Base-by-base conservation (phyloP, 495 filamentous ascomycete species). In the Penicillium arizonense region DNA sequence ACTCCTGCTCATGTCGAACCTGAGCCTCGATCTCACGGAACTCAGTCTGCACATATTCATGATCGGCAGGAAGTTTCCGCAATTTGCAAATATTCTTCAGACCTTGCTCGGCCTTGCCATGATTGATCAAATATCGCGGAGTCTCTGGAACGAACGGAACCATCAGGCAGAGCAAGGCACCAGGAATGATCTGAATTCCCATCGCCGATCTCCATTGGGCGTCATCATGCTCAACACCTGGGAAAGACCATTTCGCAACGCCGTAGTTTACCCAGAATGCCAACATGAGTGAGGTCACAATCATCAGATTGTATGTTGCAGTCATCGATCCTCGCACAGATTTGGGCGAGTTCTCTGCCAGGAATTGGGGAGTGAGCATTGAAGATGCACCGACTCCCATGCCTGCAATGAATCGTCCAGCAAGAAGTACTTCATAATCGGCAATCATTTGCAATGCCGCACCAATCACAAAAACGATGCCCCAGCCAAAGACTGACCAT, bases 401-500 rank as follows among this genome's bases (percentile, higher is more conserved):
- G 14, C 78, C 77, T 16, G 88, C 89, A 50, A 62, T 56, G 51
- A 62, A 60, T 1, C 58, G 58, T 18, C 61, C 57, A 4, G 51
- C 61, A 5, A 68, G 42, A n/a, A 62, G 56, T 8, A 62, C 53
- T 24, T 76, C 59, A 13, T 69, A 66, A 59, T 70, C 80, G 10
- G 79, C 77, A 32, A 77, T 73, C 46, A 84, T 68, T 71, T 82
- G 84, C 45, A 85, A 61, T 40, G 72, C 77, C 14, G 82, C 78
- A 21, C 82, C 84, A 34, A 86, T 54, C 41, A 83, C 70, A 58
- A 87, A 87, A 33, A 84, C 55, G 10, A 67, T 49, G 35, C 72
- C 55, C 51, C 79, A 84, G 47, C 76, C 47, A 37, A 75, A 64
- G 6, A 87, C 69, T 13, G 75, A 77, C 58, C 70, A 73, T 54